phyloP scores from a whole-genome alignment of 1,284 basidiomycete genomes.

The Xerocomus nothofagi region DNA sequence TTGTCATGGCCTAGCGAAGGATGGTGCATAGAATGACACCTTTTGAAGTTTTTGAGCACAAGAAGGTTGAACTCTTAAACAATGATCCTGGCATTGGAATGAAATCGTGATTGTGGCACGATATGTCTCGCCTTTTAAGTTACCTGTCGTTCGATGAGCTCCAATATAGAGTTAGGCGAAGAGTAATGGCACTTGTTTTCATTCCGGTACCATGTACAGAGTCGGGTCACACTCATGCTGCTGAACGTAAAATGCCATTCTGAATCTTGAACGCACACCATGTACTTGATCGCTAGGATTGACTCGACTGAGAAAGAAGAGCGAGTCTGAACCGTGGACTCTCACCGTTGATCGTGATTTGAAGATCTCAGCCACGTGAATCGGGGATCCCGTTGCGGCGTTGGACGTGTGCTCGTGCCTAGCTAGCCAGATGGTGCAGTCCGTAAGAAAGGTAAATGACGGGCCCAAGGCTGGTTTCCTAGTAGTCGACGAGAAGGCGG shows the following conservation, averaged over 20 bases:
- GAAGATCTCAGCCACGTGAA: slow-evolving; percentile 41
- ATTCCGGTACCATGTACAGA: neutral
- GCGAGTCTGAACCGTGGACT: neutral
- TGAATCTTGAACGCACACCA: slow-evolving; percentile 39
- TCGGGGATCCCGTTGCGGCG: slow-evolving; percentile 18
- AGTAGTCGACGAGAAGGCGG: slow-evolving; percentile 40
- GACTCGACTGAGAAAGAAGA: neutral
- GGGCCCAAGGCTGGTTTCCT: slow-evolving; percentile 73
- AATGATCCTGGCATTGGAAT: neutral
- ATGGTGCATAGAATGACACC: neutral
- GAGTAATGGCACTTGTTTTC: neutral
- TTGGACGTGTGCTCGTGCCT: slow-evolving; percentile 5
- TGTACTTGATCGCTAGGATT: slow-evolving; percentile 38
- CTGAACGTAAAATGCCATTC: slow-evolving; percentile 24
- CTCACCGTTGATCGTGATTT: slow-evolving; percentile 50
- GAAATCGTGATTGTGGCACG: neutral
- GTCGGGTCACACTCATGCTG: neutral
- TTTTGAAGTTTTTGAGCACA: neutral
- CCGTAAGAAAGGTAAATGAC: slow-evolving; percentile 69
- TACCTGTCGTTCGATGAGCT: neutral
- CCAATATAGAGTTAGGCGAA: neutral
- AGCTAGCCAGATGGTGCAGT: slow-evolving; percentile 70
- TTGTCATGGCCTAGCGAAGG: neutral
- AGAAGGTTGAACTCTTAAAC: too few species aligned
- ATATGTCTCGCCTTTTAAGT: neutral